Percentiles rank a stretch among this genome's conserved stretches.
Conservation (phyloP, 2,329 filamentous ascomycete species). For the Botryotinia globosa region DNA sequence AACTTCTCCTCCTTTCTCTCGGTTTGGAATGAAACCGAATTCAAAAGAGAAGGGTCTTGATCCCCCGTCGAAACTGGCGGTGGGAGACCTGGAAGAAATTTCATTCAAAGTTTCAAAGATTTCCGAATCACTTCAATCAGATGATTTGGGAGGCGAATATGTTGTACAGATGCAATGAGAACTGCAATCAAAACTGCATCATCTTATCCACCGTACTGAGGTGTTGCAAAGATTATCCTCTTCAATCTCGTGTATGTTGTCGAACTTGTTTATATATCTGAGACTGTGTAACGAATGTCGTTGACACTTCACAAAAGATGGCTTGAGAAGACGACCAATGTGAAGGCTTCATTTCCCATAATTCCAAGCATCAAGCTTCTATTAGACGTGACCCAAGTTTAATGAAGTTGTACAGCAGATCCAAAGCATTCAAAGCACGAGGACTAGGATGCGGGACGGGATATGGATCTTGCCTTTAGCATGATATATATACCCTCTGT, state of each 20-base stretch:
- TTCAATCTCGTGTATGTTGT: neutral
- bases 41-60: neutral
- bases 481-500: neutral
- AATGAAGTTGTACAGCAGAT: constrained; percentile 2
- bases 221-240: neutral
- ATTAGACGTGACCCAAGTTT: neutral
- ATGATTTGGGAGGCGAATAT: neutral
- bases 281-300: neutral
- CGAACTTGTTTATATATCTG: neutral
- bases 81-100: neutral
- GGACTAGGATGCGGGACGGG: neutral
- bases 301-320: neutral
- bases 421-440: neutral
- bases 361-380: neutral
- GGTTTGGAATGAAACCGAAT: neutral
- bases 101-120: neutral
- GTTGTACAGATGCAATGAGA: neutral
- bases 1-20: neutral
- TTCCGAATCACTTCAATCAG: neutral
- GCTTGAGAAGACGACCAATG: neutral
- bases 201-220: neutral
- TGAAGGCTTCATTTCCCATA: neutral
- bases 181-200: neutral
- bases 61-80: constrained; percentile 1
- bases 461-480: neutral